These are phyloP conservation scores for Pyricularia pennisetigena DNA, from an alignment of 2,329 filamentous ascomycete species.

Conservation along the genomic window DNA sequence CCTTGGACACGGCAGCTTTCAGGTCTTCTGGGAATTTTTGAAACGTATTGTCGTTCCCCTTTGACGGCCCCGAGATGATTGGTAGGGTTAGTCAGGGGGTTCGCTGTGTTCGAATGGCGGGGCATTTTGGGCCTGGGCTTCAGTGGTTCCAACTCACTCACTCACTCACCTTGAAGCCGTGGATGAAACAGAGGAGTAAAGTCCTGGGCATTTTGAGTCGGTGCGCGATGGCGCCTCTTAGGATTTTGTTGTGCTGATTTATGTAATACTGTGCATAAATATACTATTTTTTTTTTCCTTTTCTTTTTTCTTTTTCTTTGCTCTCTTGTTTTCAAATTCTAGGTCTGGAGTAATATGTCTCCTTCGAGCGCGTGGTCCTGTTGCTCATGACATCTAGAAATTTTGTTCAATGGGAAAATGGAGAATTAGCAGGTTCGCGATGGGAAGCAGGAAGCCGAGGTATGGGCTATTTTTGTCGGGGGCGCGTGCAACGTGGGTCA, in stretches of 20 bases:
- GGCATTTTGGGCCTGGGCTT: conserved; percentile 8
- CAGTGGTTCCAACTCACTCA: not conserved
- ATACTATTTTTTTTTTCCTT: too few relatives aligned
- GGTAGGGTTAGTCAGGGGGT: not conserved
- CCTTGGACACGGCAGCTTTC: conserved; percentile 43
- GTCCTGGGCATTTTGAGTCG: conserved; percentile 59
- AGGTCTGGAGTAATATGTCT: not conserved
- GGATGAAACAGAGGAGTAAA: conserved; percentile 72
- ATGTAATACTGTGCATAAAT: not conserved
- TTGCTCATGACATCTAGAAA: not conserved
- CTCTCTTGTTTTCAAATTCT: too few relatives aligned
- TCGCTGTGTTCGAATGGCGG: not conserved
- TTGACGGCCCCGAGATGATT: too few relatives aligned
- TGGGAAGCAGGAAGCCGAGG: not conserved
- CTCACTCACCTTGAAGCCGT: conserved; percentile 65
- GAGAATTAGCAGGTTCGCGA: not conserved
- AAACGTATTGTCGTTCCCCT: conserved; percentile 64
- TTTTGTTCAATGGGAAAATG: not conserved
- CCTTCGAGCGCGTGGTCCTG: not conserved
- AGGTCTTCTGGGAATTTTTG: conserved; percentile 56
- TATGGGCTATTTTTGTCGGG: not conserved
- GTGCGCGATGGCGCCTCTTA: not conserved
- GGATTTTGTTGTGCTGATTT: not conserved
- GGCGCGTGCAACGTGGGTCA: not conserved
- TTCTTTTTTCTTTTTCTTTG: too few relatives aligned